Conservation (phyloP, 164 flowering plant species). For the Piper betle region DNA sequence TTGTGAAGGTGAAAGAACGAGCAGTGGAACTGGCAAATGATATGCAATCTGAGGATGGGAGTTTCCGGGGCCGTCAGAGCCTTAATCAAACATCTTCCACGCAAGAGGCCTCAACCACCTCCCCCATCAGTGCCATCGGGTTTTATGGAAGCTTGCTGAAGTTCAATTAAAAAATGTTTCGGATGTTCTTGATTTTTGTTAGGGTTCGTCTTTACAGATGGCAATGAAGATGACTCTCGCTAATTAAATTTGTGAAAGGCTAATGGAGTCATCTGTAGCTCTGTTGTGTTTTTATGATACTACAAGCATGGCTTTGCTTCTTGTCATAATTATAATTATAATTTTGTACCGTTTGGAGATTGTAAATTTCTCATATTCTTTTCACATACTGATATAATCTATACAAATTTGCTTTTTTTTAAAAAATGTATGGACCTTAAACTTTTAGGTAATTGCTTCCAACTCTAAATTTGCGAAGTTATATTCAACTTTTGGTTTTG, state of each 20-base stretch:
- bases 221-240: neutral
- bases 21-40: conserved; percentile 72
- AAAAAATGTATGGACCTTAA: too few relatives aligned
- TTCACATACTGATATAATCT: too few relatives aligned
- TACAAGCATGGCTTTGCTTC: too few relatives aligned
- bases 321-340: too few relatives aligned
- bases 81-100: conserved; percentile 79
- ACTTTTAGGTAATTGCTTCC: too few relatives aligned
- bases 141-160: conserved; percentile 15
- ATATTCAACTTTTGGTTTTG: too few relatives aligned
- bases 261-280: neutral
- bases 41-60: conserved; percentile 95
- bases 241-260: neutral
- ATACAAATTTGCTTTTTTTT: too few relatives aligned
- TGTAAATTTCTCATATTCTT: too few relatives aligned
- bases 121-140: conserved; percentile 28
- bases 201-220: neutral
- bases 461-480: too few relatives aligned
- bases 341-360: too few relatives aligned
- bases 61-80: conserved; percentile 92
- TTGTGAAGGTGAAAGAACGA: conserved; percentile 62
- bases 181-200: conserved; percentile 52
- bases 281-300: too few relatives aligned
- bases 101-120: conserved; percentile 18
- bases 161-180: conserved; percentile 27